Percentiles rank a stretch among this genome's conserved stretches.
Conservation (phyloP, 495 filamentous ascomycete genomes). For the Copromyces sp. region DNA sequence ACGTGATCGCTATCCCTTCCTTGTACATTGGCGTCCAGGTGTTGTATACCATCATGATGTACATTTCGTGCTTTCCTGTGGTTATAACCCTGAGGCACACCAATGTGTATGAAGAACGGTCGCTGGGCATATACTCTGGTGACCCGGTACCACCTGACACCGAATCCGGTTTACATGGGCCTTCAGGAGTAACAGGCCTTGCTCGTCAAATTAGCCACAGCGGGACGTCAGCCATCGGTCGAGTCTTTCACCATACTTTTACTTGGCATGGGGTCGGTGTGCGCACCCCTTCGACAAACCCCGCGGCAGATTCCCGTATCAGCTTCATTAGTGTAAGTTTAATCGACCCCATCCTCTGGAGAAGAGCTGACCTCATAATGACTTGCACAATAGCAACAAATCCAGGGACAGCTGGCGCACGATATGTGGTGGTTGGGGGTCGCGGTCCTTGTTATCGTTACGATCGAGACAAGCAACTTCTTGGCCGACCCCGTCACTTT, state of each 20-base stretch:
- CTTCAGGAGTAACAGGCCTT: not conserved
- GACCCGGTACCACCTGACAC: conserved; percentile 20
- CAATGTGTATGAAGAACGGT: conserved; percentile 58
- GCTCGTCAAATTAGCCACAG: conserved; percentile 11
- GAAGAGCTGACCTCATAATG: not conserved
- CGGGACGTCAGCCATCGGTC: conserved; percentile 19
- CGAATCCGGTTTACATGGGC: conserved; percentile 10
- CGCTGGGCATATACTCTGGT: conserved; percentile 56
- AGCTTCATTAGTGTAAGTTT: conserved; percentile 34
- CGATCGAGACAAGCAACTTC: conserved; percentile 61
- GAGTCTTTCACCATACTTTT: conserved; percentile 20
- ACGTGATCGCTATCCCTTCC: conserved; percentile 61
- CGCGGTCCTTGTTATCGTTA: conserved; percentile 62
- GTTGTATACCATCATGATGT: conserved; percentile 91
- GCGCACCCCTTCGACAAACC: conserved; percentile 7
- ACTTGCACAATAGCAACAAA: conserved; percentile 37
- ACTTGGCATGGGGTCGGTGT: conserved; percentile 31
- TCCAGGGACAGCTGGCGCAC: conserved; percentile 73
- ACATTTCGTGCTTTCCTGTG: conserved; percentile 68
- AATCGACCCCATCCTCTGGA: not conserved
- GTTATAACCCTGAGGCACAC: conserved; percentile 61
- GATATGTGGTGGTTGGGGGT: conserved; percentile 81
- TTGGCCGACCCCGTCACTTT: conserved; percentile 55
- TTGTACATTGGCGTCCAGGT: conserved; percentile 66
- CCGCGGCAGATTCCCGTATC: conserved; percentile 22